Percentiles rank a stretch among this genome's conserved stretches.
Conservation (phyloP, 768 basidiomycete genomes). For the Favolaschia claudopus region DNA sequence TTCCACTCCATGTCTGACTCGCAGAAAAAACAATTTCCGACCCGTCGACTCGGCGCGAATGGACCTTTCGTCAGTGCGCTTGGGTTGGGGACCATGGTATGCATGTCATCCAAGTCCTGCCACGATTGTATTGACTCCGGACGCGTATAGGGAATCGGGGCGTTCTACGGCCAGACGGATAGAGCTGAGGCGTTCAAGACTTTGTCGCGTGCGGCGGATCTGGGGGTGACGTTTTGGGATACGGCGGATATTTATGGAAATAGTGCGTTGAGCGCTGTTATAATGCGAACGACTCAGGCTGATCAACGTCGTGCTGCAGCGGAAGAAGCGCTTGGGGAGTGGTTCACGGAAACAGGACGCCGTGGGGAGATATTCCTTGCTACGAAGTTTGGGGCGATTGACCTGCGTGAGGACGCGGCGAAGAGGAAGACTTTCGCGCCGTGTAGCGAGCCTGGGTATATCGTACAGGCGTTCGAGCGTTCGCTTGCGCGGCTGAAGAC, state of each 20-base stretch:
- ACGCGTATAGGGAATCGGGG: conserved; percentile 15
- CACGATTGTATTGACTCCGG: background rate
- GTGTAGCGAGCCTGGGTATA: conserved; percentile 29
- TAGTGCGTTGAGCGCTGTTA: conserved; percentile 15
- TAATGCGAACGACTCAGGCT: no score
- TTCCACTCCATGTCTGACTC: no score
- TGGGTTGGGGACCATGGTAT: conserved; percentile 60
- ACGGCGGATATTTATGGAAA: conserved; percentile 31
- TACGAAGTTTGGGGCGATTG: conserved; percentile 35
- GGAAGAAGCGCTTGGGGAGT: conserved; percentile 30
- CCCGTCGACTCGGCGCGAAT: conserved; percentile 26
- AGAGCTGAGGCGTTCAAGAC: conserved; percentile 21
- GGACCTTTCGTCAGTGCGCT: conserved; percentile 44
- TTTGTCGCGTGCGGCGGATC: conserved; percentile 25
- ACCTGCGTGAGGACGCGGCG: conserved; percentile 18
- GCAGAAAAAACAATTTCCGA: conserved; percentile 11
- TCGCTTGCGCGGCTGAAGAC: conserved; percentile 29
- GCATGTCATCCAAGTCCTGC: background rate
- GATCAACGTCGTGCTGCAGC: conserved; percentile 12
- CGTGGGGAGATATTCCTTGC: conserved; percentile 36
- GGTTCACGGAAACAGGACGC: conserved; percentile 33
- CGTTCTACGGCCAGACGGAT: conserved; percentile 26
- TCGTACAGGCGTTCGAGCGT: conserved; percentile 17
- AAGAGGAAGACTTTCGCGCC: conserved; percentile 6
- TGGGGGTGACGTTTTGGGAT: conserved; percentile 31